Conservation (phyloP, 169 alveolate genomes). For the Theileria orientalis region DNA sequence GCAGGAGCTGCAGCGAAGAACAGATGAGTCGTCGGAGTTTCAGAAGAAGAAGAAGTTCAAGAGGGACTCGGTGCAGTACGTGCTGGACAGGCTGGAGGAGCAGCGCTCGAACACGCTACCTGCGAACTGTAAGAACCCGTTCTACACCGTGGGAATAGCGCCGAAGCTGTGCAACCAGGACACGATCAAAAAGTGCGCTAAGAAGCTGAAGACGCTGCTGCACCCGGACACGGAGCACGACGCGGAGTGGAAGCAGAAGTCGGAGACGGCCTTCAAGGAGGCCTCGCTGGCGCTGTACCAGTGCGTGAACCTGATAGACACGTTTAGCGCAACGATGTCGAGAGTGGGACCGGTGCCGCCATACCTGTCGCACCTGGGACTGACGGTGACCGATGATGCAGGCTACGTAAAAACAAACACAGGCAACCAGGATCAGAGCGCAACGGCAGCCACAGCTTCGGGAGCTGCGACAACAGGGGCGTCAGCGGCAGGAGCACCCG, state of each 20-base stretch:
- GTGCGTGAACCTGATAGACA: constrained; percentile 17
- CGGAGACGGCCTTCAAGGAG: constrained; percentile 76
- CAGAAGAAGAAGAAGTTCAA: constrained; percentile 65
- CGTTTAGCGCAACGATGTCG: not conserved
- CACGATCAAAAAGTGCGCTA: constrained; percentile 56
- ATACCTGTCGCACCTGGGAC: constrained; percentile 29
- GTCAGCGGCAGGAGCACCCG: not conserved
- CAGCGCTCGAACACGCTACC: constrained; percentile 54
- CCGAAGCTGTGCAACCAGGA: constrained; percentile 62
- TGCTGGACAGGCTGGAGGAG: constrained; percentile 66
- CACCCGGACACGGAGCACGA: constrained; percentile 79
- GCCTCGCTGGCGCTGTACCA: constrained; percentile 76
- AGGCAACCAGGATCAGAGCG: not conserved
- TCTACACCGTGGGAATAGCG: constrained; percentile 68
- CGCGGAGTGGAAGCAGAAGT: constrained; percentile 69
- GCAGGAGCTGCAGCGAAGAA: constrained; percentile 51
- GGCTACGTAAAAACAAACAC: not conserved
- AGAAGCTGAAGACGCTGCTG: constrained; percentile 68
- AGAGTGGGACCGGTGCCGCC: constrained; percentile 46
- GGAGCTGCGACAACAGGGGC: too few relatives aligned
- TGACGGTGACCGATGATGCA: not conserved
- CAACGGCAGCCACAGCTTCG: too few relatives aligned
- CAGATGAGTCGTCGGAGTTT: constrained; percentile 64
- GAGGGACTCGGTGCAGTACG: constrained; percentile 72
- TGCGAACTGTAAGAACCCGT: constrained; percentile 64